Conservation (phyloP, 768 basidiomycete genomes). For the Leccinum imitatum region DNA sequence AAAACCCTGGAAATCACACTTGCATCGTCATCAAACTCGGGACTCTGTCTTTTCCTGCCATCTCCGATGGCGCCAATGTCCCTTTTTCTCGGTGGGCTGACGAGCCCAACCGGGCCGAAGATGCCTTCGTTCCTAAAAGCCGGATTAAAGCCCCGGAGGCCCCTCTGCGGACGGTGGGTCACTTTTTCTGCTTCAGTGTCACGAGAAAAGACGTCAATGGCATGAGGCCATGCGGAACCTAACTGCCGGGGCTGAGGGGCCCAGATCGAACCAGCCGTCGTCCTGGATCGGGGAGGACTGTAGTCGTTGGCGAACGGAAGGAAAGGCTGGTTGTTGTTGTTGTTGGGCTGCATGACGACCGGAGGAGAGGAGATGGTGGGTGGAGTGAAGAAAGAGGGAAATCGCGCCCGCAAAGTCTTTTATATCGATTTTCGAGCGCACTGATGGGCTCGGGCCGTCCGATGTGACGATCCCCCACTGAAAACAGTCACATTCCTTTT, state of each 20-base stretch:
- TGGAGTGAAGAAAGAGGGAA: constrained; percentile 40
- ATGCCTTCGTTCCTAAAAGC: constrained; percentile 53
- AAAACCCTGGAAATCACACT: constrained; percentile 25
- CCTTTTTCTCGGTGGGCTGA: constrained; percentile 41
- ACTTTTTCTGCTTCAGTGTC: constrained; percentile 48
- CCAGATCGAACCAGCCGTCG: constrained; percentile 67
- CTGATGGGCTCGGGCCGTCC: constrained; percentile 18
- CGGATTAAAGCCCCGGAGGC: constrained; percentile 21
- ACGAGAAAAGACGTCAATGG: constrained; percentile 61
- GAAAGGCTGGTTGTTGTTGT: constrained; percentile 25
- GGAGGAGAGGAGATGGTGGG: constrained; percentile 38
- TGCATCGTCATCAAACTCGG: constrained; percentile 52
- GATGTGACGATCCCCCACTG: constrained; percentile 33
- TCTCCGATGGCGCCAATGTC: constrained; percentile 77
- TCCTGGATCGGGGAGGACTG: constrained; percentile 41
- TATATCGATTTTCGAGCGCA: constrained; percentile 35
- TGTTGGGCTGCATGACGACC: constrained; percentile 28
- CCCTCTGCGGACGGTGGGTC: constrained; percentile 31
- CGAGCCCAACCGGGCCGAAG: constrained; percentile 54
- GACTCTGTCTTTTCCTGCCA: constrained; percentile 63
- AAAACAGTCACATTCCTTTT: constrained; percentile 33
- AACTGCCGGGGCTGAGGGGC: constrained; percentile 75
- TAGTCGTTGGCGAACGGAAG: constrained; percentile 39
- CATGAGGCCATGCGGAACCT: constrained; percentile 65
- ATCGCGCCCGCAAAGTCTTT: constrained; percentile 23